These are phyloP conservation scores for Suillus americanus DNA, from an alignment of 768 basidiomycete species.

Conservation along the genomic window DNA sequence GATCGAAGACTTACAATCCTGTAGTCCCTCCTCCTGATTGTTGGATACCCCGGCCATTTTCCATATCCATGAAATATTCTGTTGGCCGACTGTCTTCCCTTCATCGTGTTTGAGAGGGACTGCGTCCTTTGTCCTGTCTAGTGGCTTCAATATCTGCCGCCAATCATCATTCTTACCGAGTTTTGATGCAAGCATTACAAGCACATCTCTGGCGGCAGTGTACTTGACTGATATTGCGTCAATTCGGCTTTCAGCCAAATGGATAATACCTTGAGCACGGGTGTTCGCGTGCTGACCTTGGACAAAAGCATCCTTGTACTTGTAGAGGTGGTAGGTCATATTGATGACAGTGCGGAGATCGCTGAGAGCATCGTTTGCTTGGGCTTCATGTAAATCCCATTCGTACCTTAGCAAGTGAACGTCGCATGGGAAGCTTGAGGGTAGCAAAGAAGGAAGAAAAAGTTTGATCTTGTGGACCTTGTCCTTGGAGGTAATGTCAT, in stretches of 20 bases:
- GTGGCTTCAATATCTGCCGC: not conserved
- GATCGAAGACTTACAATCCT: not conserved
- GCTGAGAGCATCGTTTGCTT: no score
- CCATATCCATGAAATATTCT: conserved; percentile 1
- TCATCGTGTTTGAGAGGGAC: not conserved
- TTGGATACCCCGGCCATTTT: not conserved
- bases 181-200: not conserved
- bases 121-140: not conserved
- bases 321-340: conserved; percentile 1
- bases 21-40: not conserved
- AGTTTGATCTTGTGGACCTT: not conserved
- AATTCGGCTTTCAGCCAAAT: not conserved
- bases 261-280: not conserved
- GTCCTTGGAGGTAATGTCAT: not conserved
- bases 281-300: not conserved
- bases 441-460: not conserved
- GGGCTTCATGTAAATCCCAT: no score
- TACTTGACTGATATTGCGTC: not conserved
- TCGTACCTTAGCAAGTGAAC: not conserved
- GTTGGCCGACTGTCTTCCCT: not conserved
- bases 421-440: not conserved
- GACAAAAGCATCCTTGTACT: not conserved
- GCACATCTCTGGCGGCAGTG: not conserved
- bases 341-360: not conserved
- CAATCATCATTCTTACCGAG: not conserved